Evolutionary conservation across 495 filamentous ascomycete species (phyloP), one percentile per base, ranked within the genome.

Genomic region (Penicillium mononematosum): DNA sequence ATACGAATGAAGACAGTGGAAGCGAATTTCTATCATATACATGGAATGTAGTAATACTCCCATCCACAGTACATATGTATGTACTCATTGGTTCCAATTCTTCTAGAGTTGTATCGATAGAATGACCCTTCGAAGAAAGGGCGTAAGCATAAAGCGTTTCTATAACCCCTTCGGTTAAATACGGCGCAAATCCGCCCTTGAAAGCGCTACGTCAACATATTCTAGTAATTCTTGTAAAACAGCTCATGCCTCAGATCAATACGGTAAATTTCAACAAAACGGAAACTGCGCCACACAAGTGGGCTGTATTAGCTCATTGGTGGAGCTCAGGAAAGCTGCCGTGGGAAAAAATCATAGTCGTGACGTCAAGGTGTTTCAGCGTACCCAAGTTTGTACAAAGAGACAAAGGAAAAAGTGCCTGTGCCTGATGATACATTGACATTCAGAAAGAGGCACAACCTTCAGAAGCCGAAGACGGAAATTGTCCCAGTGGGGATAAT

Each of bases 361-460:
- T 69, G 66, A 69, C 66, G 66, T 69, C 64, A 61, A 53, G 5
- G 38, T 64, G 66, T 66, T 60, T 64, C 58, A 61, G 44, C 27
- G n/a, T 16, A 41, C 56, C 58, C 58, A 24, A n/a, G 16, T 44
- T 55, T 57, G 44, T 41, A 34, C 24, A 24, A 41, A 20, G 45
- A 45, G 5, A 41, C 53, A 57, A 34, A n/a, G 29, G 19, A 17
- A 31, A 36, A 43, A 45, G 19, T 43, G 17, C 45, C 22, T 56
- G 55, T 64, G 14, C 51, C 61, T 64, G 52, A 45, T 62, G 58
- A 53, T 53, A 55, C 42, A 36, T 44, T 45, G 45, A 20, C 52
- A 61, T 41, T 45, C 14, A 55, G 12, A 45, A 24, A 38, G 42
- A 44, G 53, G 53, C 5, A 55, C 53, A 46, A 25, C 24, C 24